Base-by-base conservation (phyloP, 495 filamentous ascomycete species). In the Patellaria atrata region DNA sequence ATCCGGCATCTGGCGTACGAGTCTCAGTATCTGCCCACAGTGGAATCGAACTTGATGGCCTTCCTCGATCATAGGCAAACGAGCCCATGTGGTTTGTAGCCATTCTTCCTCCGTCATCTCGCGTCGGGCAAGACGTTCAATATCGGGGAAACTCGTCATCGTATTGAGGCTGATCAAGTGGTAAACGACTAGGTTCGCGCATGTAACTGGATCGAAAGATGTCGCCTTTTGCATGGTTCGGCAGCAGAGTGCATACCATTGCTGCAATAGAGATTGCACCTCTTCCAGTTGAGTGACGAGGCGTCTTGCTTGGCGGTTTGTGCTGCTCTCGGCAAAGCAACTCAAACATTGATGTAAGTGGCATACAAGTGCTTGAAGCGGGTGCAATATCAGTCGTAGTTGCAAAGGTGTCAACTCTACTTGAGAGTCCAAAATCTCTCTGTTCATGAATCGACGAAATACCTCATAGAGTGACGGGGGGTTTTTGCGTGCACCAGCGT, bases 341-440 rank as follows among this genome's bases (percentile, higher is more conserved):
- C 53, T 58, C 4, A 68, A 48, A 47, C 65, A 54, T 39, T 67
- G 59, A 12, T 61, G 57, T 11, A 64, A 53, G 30, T 69, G 62
- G 46, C 51, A 63, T 26, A 71, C 44, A 8, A 65, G 50, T 1
- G 59, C 53, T 33, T 71, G 68, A 7, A 73, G 44, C 0, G 67
- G 66, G 36, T 70, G 66, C 0, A 73, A 53, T 2, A 73, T 54
- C 5, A 71, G 48, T 21, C 64, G 53, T 8, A 71, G 45, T 37
- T 66, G 61, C 16, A 65, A 58, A 6, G 61, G 60, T 3, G 64
- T 60, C 9, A 69, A 52, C 22, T 31, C 45, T 3, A 31, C 37
- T 26, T 57, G 49, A 10, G 56, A 41, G 18, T 41, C 43, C 0
- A 50, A 27, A 2, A 67, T 44, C 21, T 57, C 61, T 41, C 63